Conservation (phyloP, 208 protist genomes). For the Trichomonas gallinae region DNA sequence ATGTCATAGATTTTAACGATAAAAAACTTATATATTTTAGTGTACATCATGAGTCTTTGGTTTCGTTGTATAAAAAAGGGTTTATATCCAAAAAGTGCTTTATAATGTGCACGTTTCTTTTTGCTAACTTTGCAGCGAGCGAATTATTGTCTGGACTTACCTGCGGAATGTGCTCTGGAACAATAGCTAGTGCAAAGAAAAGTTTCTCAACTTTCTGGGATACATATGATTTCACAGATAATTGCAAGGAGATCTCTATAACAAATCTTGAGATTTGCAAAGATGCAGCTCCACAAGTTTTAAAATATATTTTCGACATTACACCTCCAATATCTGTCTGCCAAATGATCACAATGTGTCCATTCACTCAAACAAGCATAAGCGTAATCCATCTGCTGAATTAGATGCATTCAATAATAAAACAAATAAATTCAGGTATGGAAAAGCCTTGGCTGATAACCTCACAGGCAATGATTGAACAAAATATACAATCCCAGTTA, state of each 20-base stretch:
- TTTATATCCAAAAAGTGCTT: too few relatives aligned
- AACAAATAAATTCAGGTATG: not conserved
- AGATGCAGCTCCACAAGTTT: not conserved
- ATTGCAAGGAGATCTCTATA: not conserved
- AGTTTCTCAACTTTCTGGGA: not conserved
- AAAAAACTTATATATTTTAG: too few relatives aligned
- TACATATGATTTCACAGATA: not conserved
- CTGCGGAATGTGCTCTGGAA: not conserved
- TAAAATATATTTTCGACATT: not conserved
- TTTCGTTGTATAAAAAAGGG: too few relatives aligned
- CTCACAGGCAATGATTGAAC: not conserved
- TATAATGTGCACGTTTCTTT: too few relatives aligned
- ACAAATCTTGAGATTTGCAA: not conserved
- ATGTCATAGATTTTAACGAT: too few relatives aligned
- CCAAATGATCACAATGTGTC: not conserved
- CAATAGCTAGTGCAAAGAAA: not conserved
- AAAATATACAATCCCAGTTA: not conserved
- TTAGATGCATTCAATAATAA: not conserved
- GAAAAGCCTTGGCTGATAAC: not conserved
- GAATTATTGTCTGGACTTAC: not conserved
- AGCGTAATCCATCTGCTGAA: not conserved
- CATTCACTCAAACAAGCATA: not conserved
- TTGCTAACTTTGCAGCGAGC: too few relatives aligned
- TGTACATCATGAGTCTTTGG: too few relatives aligned
- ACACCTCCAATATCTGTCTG: not conserved